These are phyloP conservation scores for Amanita pseudoporphyria DNA, from an alignment of 768 basidiomycete genomes.

Conservation along the genomic window DNA sequence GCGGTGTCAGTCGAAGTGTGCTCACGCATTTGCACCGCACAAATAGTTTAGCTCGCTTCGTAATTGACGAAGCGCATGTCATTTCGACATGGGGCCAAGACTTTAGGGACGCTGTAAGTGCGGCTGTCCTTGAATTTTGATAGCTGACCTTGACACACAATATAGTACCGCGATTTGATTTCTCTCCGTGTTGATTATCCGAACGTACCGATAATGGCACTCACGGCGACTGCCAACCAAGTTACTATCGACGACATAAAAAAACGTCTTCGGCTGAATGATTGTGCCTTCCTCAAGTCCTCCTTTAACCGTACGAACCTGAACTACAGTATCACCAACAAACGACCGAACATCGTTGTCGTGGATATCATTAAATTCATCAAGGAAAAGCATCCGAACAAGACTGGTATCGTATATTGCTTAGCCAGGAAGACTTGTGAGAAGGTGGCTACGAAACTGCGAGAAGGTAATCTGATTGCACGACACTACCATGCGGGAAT, in stretches of 20 bases:
- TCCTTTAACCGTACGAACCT: slow-evolving; percentile 96
- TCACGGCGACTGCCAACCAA: slow-evolving; percentile 89
- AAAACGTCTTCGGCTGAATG: slow-evolving; percentile 48
- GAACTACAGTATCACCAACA: slow-evolving; percentile 51
- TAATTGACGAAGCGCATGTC: slow-evolving; percentile 95
- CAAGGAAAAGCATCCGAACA: slow-evolving; percentile 37
- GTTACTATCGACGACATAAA: slow-evolving; percentile 75
- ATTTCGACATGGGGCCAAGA: slow-evolving; percentile 93
- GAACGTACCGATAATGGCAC: slow-evolving; percentile 83
- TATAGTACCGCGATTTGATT: slow-evolving; percentile 60
- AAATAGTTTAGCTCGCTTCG: slow-evolving; percentile 72
- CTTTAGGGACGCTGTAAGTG: slow-evolving; percentile 72
- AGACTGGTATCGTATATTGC: slow-evolving; percentile 86
- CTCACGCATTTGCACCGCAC: slow-evolving; percentile 48
- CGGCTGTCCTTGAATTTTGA: not conserved
- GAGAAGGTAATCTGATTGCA: slow-evolving; percentile 51
- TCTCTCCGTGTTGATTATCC: slow-evolving; percentile 68
- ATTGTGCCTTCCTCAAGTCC: slow-evolving; percentile 54
- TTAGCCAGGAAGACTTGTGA: slow-evolving; percentile 67
- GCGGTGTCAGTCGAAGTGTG: slow-evolving; percentile 40
- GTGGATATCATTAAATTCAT: slow-evolving; percentile 67
- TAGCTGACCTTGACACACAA: not conserved
- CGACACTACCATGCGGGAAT: slow-evolving; percentile 85
- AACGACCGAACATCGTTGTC: slow-evolving; percentile 28
- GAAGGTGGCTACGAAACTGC: slow-evolving; percentile 60